These are phyloP conservation scores for Fusarium sp. DNA, from an alignment of 2,329 filamentous ascomycete genomes.

Conservation along the genomic window DNA sequence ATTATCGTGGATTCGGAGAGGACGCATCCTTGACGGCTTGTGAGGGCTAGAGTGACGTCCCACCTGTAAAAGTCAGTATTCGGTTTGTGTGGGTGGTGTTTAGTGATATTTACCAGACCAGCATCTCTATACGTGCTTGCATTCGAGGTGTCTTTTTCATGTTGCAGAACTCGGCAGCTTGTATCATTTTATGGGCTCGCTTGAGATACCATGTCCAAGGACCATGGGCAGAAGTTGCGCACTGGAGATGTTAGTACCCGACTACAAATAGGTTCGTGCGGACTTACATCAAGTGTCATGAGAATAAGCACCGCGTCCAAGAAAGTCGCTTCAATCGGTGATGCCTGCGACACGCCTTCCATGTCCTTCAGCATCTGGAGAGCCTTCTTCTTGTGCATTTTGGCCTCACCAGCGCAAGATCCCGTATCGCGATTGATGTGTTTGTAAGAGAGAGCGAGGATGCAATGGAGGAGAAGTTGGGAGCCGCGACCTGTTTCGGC, in stretches of 20 bases:
- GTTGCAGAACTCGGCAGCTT: neutral
- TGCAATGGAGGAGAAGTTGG: neutral
- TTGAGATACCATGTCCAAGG: neutral
- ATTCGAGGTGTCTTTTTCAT: neutral
- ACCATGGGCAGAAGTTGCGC: neutral
- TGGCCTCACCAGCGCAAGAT: neutral
- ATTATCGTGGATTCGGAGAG: neutral
- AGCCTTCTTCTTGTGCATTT: neutral
- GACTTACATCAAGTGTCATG: neutral
- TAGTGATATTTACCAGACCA: neutral
- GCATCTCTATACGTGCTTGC: neutral
- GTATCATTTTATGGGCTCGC: neutral
- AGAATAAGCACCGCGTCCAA: neutral
- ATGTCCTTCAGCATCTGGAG: neutral
- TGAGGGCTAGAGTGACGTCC: neutral
- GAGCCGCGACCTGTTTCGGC: neutral
- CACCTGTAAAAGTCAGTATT: rapidly evolving
- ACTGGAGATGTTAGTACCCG: neutral
- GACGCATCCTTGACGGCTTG: neutral
- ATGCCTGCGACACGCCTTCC: neutral
- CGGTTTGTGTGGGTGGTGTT: rapidly evolving
- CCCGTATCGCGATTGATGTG: neutral
- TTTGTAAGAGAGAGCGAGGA: neutral
- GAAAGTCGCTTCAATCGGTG: neutral
- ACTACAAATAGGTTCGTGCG: too few relatives aligned